Conservation (phyloP, 2,329 filamentous ascomycete species). For the Phyllosticta citrichinensis region DNA sequence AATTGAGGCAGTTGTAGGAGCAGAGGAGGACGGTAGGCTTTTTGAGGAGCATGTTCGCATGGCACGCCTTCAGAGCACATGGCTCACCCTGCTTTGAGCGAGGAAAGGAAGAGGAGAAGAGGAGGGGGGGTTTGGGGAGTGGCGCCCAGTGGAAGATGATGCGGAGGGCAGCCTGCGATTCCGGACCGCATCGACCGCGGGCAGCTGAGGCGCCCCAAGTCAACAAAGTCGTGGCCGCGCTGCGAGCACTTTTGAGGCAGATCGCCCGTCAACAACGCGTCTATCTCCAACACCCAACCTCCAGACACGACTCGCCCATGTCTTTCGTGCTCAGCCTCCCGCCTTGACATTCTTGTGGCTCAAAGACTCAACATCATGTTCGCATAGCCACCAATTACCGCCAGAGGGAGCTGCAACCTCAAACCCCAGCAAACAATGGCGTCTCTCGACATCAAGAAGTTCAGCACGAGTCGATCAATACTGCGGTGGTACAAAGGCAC, state of each 20-base stretch:
- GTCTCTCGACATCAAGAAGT: neutral
- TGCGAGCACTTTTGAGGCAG: neutral
- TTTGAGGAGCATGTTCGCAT: constrained; percentile 28
- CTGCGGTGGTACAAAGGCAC: neutral
- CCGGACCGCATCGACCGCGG: neutral
- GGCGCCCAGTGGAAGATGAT: neutral
- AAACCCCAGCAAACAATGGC: neutral
- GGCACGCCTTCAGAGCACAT: constrained; percentile 3
- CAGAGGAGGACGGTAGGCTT: constrained; percentile 23
- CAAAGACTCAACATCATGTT: too few relatives aligned
- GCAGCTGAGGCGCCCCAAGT: neutral
- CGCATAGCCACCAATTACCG: too few relatives aligned
- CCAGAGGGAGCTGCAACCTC: neutral
- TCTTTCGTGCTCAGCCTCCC: neutral
- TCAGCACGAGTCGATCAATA: neutral
- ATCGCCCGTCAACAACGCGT: neutral
- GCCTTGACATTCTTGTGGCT: too few relatives aligned
- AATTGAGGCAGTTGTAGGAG: constrained; percentile 18
- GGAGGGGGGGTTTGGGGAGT: neutral
- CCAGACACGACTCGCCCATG: neutral
- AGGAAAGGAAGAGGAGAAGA: neutral
- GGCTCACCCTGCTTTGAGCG: constrained; percentile 1
- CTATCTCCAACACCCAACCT: neutral
- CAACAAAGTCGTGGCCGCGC: neutral
- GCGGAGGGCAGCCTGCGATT: constrained; percentile 1